A percentile compares a stretch with the other conserved stretches of the same genome.
These are phyloP conservation scores for Pisolithus thermaeus DNA, from an alignment of 1,284 basidiomycete species.

Conservation along the genomic window DNA sequence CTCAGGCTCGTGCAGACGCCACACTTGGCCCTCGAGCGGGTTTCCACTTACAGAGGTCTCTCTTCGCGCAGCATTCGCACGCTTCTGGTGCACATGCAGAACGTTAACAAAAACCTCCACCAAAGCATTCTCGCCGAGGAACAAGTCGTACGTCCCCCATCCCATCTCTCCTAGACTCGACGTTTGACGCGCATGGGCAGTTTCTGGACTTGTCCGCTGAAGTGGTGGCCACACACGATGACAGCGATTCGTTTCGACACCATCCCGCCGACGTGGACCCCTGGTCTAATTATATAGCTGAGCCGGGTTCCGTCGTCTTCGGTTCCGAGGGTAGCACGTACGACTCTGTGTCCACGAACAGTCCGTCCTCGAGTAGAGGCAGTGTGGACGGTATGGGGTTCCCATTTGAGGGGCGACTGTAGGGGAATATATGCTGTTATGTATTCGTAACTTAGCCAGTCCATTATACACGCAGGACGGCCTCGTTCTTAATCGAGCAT, in stretches of 20 bases:
- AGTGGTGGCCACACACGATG: slow-evolving; percentile 22
- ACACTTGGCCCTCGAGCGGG: slow-evolving; percentile 49
- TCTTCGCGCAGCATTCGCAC: slow-evolving; percentile 52
- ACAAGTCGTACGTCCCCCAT: slow-evolving; percentile 36
- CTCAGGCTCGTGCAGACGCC: slow-evolving; percentile 43
- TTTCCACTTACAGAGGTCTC: slow-evolving; percentile 49
- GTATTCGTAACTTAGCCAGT: too few species aligned
- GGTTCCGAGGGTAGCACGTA: slow-evolving; percentile 19
- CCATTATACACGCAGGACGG: neutral
- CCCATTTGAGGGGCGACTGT: too few species aligned
- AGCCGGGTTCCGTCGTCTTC: slow-evolving; percentile 10
- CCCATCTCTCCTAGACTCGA: neutral
- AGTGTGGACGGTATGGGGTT: too few species aligned
- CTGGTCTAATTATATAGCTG: slow-evolving; percentile 7
- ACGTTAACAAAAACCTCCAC: slow-evolving; percentile 44
- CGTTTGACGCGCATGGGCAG: slow-evolving; percentile 5
- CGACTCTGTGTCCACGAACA: neutral
- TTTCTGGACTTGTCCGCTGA: slow-evolving; percentile 26
- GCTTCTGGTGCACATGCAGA: slow-evolving; percentile 62
- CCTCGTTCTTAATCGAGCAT: neutral
- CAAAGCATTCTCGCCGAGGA: slow-evolving; percentile 46
- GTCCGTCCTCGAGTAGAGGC: neutral
- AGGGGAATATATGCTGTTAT: too few species aligned
- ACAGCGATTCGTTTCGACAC: slow-evolving; percentile 24
- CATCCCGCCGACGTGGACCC: slow-evolving; percentile 24